These are phyloP conservation scores for Euphorbia schlechtendalii DNA, from an alignment of 441 rosid species.

Conservation along the genomic window DNA sequence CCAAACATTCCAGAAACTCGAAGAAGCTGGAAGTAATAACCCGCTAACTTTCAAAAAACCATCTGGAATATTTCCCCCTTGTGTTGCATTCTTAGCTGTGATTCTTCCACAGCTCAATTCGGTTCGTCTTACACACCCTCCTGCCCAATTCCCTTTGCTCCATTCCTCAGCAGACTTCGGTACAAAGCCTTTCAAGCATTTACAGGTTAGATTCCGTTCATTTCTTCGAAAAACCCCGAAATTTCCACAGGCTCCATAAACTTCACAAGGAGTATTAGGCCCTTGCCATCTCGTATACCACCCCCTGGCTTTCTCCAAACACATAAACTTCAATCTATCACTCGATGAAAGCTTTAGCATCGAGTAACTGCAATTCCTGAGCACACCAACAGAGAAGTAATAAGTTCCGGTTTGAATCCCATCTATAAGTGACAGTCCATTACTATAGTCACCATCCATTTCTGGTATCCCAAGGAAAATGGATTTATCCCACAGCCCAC, in stretches of 20 bases:
- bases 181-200: constrained; percentile 18
- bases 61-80: constrained; percentile 10
- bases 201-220: constrained; percentile 17
- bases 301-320: constrained; percentile 13
- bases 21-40: constrained; percentile 11
- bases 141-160: constrained; percentile 4
- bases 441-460: constrained; percentile 19
- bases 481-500: constrained; percentile 16
- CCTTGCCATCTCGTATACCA: constrained; percentile 20
- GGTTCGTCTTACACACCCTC: constrained; percentile 13
- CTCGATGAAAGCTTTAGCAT: neutral
- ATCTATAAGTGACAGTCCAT: constrained; percentile 9
- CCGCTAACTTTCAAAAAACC: constrained; percentile 15
- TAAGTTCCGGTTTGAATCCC: constrained; percentile 13
- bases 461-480: constrained; percentile 18
- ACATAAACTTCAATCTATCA: constrained; percentile 9
- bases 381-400: constrained; percentile 13
- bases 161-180: constrained; percentile 13
- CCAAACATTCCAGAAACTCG: constrained; percentile 2
- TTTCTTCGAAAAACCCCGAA: constrained; percentile 16
- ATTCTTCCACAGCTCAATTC: constrained; percentile 12
- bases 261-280: constrained; percentile 18
- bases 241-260: constrained; percentile 18
- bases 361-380: constrained; percentile 17
- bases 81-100: neutral